Conservation (phyloP, 257 asterid species). For the Primulina huaijiensis region DNA sequence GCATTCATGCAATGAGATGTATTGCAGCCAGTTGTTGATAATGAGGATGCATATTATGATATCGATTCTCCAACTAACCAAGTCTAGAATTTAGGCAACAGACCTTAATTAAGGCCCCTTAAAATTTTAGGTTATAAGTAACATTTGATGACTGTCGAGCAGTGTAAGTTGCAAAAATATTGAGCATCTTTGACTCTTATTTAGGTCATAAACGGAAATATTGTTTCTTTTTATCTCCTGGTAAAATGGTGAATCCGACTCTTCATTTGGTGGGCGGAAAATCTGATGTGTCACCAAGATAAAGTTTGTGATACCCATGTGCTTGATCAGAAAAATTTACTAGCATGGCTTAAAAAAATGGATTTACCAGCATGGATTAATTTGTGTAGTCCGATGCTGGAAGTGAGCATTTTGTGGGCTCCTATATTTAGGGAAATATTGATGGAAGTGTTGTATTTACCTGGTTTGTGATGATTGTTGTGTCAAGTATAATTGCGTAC, state of each 20-base stretch:
- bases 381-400: neutral
- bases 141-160: too few relatives aligned
- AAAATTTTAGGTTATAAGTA: too few relatives aligned
- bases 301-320: neutral
- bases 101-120: too few relatives aligned
- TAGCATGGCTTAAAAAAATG: neutral
- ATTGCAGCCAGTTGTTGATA: neutral
- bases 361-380: neutral
- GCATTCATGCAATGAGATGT: neutral
- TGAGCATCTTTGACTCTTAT: too few relatives aligned
- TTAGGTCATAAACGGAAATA: neutral
- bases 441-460: too few relatives aligned
- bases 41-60: neutral
- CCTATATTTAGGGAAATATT: neutral
- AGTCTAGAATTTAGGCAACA: too few relatives aligned
- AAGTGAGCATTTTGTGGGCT: neutral
- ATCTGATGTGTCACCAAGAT: neutral
- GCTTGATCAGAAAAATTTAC: neutral
- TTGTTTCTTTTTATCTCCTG: too few relatives aligned
- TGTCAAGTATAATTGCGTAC: neutral
- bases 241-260: neutral
- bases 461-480: neutral
- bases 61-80: neutral
- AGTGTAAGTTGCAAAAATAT: neutral
- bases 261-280: neutral